Evolutionary conservation across 2,329 filamentous ascomycete genomes (phyloP).

Genomic region (Colletotrichum caudatum): DNA sequence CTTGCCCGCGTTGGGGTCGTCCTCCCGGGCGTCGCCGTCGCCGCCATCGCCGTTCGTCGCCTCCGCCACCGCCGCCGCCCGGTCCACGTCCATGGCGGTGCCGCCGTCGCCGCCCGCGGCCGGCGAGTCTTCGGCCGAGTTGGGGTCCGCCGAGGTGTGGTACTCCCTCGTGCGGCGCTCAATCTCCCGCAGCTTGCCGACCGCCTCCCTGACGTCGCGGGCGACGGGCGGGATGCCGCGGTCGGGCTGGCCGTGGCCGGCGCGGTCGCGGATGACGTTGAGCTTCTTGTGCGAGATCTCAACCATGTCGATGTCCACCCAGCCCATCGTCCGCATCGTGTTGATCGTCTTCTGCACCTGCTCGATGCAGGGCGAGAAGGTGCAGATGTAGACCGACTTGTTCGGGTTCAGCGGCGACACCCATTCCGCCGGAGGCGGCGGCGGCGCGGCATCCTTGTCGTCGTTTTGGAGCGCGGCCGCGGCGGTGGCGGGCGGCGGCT

Average conservation of each 20-base stretch:
- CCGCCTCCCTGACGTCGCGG: conserved; percentile 82
- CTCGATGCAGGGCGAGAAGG: conserved; percentile 97
- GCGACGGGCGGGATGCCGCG: conserved; percentile 78
- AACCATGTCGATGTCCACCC: conserved; percentile 94
- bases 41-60: too few species aligned
- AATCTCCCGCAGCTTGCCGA: conserved; percentile 78
- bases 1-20: conserved; percentile 54
- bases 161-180: conserved; percentile 77
- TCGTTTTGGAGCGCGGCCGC: conserved; percentile 36
- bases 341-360: conserved; percentile 91
- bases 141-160: conserved; percentile 57
- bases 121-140: conserved; percentile 47
- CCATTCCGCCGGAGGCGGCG: conserved; percentile 51
- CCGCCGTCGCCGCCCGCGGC: conserved; percentile 43
- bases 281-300: conserved; percentile 85
- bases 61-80: conserved; percentile 42
- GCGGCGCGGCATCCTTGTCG: conserved; percentile 1
- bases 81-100: conserved; percentile 58
- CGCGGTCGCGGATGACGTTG: conserved; percentile 83
- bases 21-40: conserved; percentile 42
- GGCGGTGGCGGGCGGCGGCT: conserved; percentile 44
- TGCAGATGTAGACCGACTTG: conserved; percentile 84
- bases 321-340: conserved; percentile 82
- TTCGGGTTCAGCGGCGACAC: conserved; percentile 76
- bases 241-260: conserved; percentile 76